Base-by-base conservation (phyloP, 1,139 yeast genomes). In the Taphrina deformans region DNA sequence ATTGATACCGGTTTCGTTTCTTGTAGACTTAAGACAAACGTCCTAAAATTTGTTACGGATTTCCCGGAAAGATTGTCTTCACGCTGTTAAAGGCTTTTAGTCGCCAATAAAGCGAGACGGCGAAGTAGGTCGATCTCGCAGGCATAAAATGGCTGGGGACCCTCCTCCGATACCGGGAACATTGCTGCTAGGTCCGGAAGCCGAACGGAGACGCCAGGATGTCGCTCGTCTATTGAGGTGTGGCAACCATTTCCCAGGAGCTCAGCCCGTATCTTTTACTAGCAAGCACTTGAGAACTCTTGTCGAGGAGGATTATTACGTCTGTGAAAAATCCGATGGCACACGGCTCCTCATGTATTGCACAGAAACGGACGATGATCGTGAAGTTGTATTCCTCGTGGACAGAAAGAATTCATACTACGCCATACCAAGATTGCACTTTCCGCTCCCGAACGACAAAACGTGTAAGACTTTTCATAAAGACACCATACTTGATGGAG, bases 301-400 rank as follows among this genome's bases (percentile, higher is more conserved):
- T 60, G 74, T 82, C 74, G 78, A 78, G 2, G 82, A 82, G 65
- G 91, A 87, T 72, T 74, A 70, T 74, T 87, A 85, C 72, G 99
- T 93, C 0, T 93, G 99, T 77, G 99, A 95, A 73, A 95, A 95
- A 75, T 85, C 96, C 0, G 99, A 95, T 75, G 99, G 99, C 0
- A 79, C 93, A 64, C 80, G 99, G 65, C 89, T 96, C 68, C 78
- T 93, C 51, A 79, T 89, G 72, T 92, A 88, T 72, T 86, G 90
- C 1, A 84, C 89, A 2, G 87, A 86, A 21, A 58, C 62, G 7
- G 92, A 87, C 14, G 48, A 52, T 18, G 66, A 56, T 14, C 48
- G 52, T 7, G 81, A 78, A 66, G 71, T 73, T 16, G 89, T 81
- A 73, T 92, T 79, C 78, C 81, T 84, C 51, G 87, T 95, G 61